phyloP scores from a whole-genome alignment of 2,329 filamentous ascomycete genomes.

The Lachnellula hyalina region DNA sequence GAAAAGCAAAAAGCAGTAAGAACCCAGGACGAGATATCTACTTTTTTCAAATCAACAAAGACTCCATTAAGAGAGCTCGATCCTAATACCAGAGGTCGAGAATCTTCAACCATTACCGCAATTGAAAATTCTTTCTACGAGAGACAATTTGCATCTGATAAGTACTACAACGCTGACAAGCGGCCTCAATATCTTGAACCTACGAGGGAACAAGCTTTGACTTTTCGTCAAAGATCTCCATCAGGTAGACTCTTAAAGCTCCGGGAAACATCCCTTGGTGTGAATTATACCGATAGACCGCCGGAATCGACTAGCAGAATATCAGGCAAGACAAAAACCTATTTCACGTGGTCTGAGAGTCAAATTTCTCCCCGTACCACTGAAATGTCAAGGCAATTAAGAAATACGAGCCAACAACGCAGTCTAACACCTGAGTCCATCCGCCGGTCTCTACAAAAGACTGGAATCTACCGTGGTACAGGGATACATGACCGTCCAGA shows the following conservation, averaged over 20 bases:
- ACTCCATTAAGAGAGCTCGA: slow-evolving; percentile 11
- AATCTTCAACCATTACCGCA: slow-evolving; percentile 1
- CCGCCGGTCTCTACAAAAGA: slow-evolving; percentile 19
- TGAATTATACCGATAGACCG: background rate
- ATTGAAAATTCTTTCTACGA: slow-evolving; percentile 1
- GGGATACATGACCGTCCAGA: slow-evolving; percentile 14
- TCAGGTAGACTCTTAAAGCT: background rate
- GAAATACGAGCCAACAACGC: background rate
- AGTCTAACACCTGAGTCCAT: slow-evolving; percentile 25
- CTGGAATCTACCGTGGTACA: slow-evolving; percentile 26
- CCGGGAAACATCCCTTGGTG: background rate
- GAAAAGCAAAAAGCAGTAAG: slow-evolving; percentile 17
- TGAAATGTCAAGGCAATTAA: background rate
- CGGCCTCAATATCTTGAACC: background rate
- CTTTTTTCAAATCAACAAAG: slow-evolving; percentile 24
- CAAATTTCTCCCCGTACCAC: slow-evolving; percentile 14
- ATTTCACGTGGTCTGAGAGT: slow-evolving; percentile 26
- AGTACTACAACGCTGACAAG: background rate
- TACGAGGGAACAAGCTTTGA: background rate
- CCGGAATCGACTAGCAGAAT: slow-evolving; percentile 2
- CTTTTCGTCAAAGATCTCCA: background rate
- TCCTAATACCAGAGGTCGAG: slow-evolving; percentile 1
- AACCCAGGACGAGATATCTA: slow-evolving; percentile 25
- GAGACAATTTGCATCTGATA: background rate
- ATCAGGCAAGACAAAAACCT: slow-evolving; percentile 16